phyloP scores from a whole-genome alignment of 106 monocot species.

The Alisma plantagoaquatica region DNA sequence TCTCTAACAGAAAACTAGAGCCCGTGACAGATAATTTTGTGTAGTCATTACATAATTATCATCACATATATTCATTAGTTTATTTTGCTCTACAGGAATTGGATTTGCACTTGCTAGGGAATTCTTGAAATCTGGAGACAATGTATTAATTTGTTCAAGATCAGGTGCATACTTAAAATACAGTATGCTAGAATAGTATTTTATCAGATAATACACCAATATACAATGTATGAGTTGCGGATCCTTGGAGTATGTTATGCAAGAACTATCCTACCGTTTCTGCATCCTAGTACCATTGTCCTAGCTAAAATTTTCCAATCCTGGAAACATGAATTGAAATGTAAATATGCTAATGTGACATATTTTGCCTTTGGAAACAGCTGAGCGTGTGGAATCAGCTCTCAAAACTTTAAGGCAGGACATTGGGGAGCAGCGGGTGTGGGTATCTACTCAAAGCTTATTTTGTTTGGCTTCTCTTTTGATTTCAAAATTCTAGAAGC shows the following conservation, averaged over 20 bases:
- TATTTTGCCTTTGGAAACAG: conserved; percentile 27
- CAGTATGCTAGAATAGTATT: background rate
- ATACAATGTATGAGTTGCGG: background rate
- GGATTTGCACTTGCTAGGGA: conserved; percentile 89
- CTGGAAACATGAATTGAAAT: background rate
- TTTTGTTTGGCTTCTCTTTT: conserved; percentile 13
- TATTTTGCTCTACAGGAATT: conserved; percentile 65
- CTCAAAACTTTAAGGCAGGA: conserved; percentile 47
- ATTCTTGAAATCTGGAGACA: conserved; percentile 83
- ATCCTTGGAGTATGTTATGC: background rate
- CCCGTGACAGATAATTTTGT: too few species aligned
- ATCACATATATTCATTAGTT: too few species aligned
- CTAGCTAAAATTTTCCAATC: background rate
- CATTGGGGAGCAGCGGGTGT: conserved; percentile 85
- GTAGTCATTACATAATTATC: too few species aligned
- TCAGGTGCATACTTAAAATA: conserved; percentile 45
- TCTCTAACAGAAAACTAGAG: too few species aligned
- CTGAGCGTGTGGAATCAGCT: conserved; percentile 74
- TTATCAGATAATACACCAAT: background rate
- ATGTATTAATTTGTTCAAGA: conserved; percentile 87
- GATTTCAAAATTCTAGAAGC: background rate
- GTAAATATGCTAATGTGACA: background rate
- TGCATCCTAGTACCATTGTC: too few species aligned
- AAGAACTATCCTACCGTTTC: background rate
- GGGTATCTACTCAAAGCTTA: conserved; percentile 62